phyloP scores from a whole-genome alignment of 768 basidiomycete genomes.

The Solioccasus polychromus region DNA sequence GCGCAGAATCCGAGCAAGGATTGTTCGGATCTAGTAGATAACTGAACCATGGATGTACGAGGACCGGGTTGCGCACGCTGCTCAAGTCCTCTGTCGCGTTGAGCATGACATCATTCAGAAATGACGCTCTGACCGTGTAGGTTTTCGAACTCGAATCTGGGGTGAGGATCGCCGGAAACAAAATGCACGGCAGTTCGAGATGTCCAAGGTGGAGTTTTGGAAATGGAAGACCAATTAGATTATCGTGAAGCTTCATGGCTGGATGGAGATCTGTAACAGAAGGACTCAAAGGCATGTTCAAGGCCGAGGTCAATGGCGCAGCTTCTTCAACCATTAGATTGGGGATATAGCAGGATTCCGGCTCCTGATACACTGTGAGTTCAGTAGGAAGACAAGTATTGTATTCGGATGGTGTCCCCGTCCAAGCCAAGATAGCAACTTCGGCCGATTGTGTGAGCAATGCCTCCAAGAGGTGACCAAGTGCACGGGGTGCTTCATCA shows the following conservation, averaged over 20 bases:
- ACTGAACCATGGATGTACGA: constrained; percentile 17
- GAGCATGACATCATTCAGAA: constrained; percentile 9
- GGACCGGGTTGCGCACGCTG: constrained; percentile 2
- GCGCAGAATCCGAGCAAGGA: not conserved
- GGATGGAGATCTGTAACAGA: not conserved
- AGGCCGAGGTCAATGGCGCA: not conserved
- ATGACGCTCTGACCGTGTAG: not conserved
- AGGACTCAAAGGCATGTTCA: too few relatives aligned
- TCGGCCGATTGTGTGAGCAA: constrained; percentile 17
- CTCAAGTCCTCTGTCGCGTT: constrained; percentile 3
- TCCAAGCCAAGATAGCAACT: constrained; percentile 15
- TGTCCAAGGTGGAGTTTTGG: constrained; percentile 11
- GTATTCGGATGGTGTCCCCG: constrained; percentile 14
- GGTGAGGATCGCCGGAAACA: not conserved
- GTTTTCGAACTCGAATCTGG: not conserved
- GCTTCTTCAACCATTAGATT: not conserved
- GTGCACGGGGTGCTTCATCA: constrained; percentile 15
- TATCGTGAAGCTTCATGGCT: constrained; percentile 8
- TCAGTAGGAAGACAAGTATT: constrained; percentile 21
- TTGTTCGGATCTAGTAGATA: constrained; percentile 1
- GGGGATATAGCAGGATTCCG: constrained; percentile 4
- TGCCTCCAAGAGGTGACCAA: constrained; percentile 16
- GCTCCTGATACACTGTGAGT: constrained; percentile 9
- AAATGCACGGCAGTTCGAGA: constrained; percentile 12
- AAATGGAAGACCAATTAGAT: not conserved